Conservation (phyloP, 345 rosid genomes). For the Arabidopsis suecica region DNA sequence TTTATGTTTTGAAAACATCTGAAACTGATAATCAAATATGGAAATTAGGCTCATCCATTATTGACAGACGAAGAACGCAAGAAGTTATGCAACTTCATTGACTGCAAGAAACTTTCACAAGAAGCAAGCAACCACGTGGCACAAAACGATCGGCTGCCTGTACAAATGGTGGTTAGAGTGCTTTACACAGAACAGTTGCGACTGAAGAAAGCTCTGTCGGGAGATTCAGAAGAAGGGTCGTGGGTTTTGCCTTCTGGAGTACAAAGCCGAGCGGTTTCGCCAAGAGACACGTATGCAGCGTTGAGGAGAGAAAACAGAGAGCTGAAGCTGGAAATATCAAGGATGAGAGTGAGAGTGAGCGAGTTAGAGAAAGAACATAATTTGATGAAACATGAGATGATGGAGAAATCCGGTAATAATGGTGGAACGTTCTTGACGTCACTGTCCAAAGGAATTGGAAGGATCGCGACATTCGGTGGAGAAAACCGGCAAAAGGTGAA, state of each 20-base stretch:
- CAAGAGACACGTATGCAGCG: conserved; percentile 89
- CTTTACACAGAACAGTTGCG: conserved; percentile 47
- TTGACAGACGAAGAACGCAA: conserved; percentile 66
- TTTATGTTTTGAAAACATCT: conserved; percentile 9
- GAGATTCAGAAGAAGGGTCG: conserved; percentile 66
- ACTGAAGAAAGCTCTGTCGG: conserved; percentile 64
- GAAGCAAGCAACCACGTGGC: conserved; percentile 50
- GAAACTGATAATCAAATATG: conserved; percentile 20
- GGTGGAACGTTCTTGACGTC: conserved; percentile 74
- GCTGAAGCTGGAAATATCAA: conserved; percentile 91
- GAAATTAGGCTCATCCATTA: conserved; percentile 65
- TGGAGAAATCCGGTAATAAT: conserved; percentile 63
- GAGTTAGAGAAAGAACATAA: conserved; percentile 91
- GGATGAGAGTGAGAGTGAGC: conserved; percentile 93
- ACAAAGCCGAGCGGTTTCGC: conserved; percentile 88
- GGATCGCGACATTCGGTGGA: conserved; percentile 64
- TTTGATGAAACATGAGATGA: conserved; percentile 84
- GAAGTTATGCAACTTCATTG: conserved; percentile 70
- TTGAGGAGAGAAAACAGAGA: conserved; percentile 95
- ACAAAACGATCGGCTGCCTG: conserved; percentile 46
- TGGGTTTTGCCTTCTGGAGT: conserved; percentile 60
- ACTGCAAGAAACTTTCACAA: conserved; percentile 54
- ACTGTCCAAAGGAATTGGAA: conserved; percentile 80
- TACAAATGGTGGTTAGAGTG: conserved; percentile 43
- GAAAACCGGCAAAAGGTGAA: conserved; percentile 59